A percentile compares a stretch with the other conserved stretches of the same genome.
Conservation (phyloP, 805 yeast genomes). For the Yarrowia sp. region DNA sequence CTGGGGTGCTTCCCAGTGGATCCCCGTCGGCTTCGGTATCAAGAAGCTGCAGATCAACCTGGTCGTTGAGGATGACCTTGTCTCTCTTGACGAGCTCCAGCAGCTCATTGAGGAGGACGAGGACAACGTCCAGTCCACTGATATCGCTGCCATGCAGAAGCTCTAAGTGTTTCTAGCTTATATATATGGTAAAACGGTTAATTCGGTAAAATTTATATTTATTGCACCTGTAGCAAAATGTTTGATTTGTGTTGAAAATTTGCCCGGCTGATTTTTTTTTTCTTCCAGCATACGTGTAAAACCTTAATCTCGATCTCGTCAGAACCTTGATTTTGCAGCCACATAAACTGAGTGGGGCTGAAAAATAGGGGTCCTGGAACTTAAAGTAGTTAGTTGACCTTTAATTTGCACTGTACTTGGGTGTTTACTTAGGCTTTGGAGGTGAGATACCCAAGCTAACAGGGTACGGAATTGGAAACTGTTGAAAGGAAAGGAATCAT, state of each 20-base stretch:
- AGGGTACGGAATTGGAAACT: too few relatives aligned
- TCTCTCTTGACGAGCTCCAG: slow-evolving; percentile 82
- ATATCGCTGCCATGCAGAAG: slow-evolving; percentile 97
- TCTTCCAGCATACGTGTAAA: background rate
- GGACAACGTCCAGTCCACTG: slow-evolving; percentile 99
- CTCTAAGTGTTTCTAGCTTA: slow-evolving; percentile 52
- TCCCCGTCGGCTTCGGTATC: slow-evolving; percentile 99
- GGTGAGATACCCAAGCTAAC: too few relatives aligned
- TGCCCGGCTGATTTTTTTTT: background rate
- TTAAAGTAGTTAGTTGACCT: too few relatives aligned
- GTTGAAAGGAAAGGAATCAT: too few relatives aligned
- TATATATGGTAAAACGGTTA: slow-evolving; percentile 26
- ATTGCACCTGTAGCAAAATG: background rate
- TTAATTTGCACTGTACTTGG: too few relatives aligned
- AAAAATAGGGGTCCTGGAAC: too few relatives aligned
- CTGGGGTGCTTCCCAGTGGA: slow-evolving; percentile 97
- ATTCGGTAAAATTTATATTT: slow-evolving; percentile 18
- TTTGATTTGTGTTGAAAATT: too few relatives aligned
- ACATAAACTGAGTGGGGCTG: background rate
- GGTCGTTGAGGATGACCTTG: slow-evolving; percentile 97
- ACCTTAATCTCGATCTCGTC: background rate
- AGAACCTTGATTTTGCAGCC: background rate
- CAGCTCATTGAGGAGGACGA: slow-evolving; percentile 82
- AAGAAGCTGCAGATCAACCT: slow-evolving; percentile 97
- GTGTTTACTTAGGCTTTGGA: too few relatives aligned